phyloP scores from a whole-genome alignment of 2,329 filamentous ascomycete genomes.

The Nigrospora oryzae region DNA sequence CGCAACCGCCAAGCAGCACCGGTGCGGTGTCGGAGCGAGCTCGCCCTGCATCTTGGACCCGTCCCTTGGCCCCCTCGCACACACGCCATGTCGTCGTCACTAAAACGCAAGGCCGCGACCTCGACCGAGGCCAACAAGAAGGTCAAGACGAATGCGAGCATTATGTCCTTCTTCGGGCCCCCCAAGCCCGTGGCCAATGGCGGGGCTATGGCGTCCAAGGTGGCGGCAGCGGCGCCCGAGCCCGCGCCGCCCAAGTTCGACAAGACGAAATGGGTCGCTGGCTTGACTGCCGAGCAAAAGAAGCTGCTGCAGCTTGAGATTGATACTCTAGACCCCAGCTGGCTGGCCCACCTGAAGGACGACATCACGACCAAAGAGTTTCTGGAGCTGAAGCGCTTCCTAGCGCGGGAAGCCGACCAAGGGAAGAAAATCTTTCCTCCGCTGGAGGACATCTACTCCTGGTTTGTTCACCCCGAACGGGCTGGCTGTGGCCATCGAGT shows the following conservation, averaged over 20 bases:
- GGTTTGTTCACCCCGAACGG: constrained; percentile 44
- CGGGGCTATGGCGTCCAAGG: constrained; percentile 8
- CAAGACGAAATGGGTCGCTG: constrained; percentile 82
- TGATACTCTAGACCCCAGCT: constrained; percentile 82
- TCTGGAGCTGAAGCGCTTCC: constrained; percentile 77
- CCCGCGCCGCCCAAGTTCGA: constrained; percentile 55
- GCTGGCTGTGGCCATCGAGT: too few species aligned
- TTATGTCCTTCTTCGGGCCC: constrained; percentile 80
- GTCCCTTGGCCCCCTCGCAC: too few species aligned
- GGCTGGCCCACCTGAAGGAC: constrained; percentile 82
- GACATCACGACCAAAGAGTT: constrained; percentile 75
- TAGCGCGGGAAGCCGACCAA: constrained; percentile 65
- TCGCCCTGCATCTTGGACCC: too few species aligned
- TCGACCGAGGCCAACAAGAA: constrained; percentile 60
- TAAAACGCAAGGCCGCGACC: constrained; percentile 56
- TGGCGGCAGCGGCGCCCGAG: constrained; percentile 12
- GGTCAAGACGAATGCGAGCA: constrained; percentile 64
- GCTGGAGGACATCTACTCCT: constrained; percentile 84
- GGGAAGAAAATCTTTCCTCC: constrained; percentile 83
- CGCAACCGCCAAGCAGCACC: too few species aligned
- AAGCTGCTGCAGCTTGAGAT: constrained; percentile 82
- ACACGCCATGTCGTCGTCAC: constrained; percentile 36
- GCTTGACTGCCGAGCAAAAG: constrained; percentile 73
- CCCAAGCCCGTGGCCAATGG: constrained; percentile 40
- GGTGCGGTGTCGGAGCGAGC: too few species aligned